Evolutionary conservation across 2,329 filamentous ascomycete species (phyloP).

Genomic region (Ilyonectria sp.): DNA sequence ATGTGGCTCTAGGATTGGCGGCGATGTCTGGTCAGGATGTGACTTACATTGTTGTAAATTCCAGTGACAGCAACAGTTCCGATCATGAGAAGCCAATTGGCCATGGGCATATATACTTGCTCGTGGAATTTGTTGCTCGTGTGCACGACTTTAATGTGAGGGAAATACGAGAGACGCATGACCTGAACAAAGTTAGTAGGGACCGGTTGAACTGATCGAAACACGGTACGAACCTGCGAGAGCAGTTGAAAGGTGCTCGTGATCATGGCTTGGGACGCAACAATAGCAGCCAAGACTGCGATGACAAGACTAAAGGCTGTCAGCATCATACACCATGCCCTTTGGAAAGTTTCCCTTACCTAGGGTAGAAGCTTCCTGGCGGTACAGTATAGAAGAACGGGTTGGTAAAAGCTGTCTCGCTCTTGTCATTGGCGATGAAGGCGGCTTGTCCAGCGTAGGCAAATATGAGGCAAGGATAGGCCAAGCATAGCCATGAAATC

Average conservation of each 20-base stretch:
- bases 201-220: too few relatives aligned
- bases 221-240: constrained; percentile 59
- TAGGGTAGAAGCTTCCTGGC: constrained; percentile 72
- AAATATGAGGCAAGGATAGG: constrained; percentile 75
- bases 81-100: constrained; percentile 83
- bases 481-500: constrained; percentile 78
- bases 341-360: background rate
- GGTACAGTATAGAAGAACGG: constrained; percentile 81
- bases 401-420: constrained; percentile 60
- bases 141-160: constrained; percentile 80
- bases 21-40: background rate
- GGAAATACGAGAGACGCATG: constrained; percentile 79
- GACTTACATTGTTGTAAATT: constrained; percentile 75
- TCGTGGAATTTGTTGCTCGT: constrained; percentile 78
- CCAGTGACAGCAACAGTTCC: constrained; percentile 79
- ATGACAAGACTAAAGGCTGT: constrained; percentile 71
- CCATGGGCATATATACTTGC: constrained; percentile 81
- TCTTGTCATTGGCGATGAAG: constrained; percentile 73
- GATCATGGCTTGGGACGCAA: constrained; percentile 84
- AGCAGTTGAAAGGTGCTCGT: constrained; percentile 78
- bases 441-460: constrained; percentile 82
- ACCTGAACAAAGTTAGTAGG: constrained; percentile 53
- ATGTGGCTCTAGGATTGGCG: background rate
- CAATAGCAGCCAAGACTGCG: constrained; percentile 78
- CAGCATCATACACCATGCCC: fast-evolving